Base-by-base conservation (phyloP, 371 early-diverging fungal species). In the Amoeboaphelidium protococcarum region DNA sequence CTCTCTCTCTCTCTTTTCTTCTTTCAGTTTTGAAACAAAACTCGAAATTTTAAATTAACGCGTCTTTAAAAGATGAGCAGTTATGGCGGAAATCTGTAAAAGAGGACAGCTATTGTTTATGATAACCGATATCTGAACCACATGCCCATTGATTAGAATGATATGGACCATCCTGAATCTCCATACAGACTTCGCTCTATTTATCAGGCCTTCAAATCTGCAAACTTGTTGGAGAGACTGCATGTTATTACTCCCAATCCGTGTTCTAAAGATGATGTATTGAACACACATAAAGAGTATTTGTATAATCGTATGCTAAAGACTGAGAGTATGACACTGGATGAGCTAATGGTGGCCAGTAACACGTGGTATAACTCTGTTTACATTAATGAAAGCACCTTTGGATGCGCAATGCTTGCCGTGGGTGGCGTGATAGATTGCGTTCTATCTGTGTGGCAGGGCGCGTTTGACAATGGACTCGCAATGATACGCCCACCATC, bases 401-500 rank as follows among this genome's bases (percentile, higher is more conserved):
- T 63, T 26, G 68, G 65, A 43, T 71, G 71, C 42, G 74, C 74
- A 0, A 55, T 71, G 16, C 60, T 77, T 45, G 65, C 77, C 13
- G 78, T 77, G 16, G 82, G 82, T 23, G 79, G 80, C 42, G 67
- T 80, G 6, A 68, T 85, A 44, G 69, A 78, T 26, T 58, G 78
- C 2, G 72, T 78, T 45, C 60, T 66, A 20, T 73, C 73, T 10
- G 78, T 91, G 0, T 68, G 69, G 10, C 49, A 41, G 0, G 71
- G 76, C 24, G 53, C 61, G 27, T 63, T 85, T 4, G 52, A 61
- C 16, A 80, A 82, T 54, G 86, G 80, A 1, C 64, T 91, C 53
- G 88, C 88, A 1, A 70, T 85, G 41, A 70, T 86, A 41, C 62
- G 88, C 51, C 82, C 62, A 2, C 65, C 63, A 1, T 89, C 89